Evolutionary conservation across 2,329 filamentous ascomycete species (phyloP).

Genomic region (Talaromyces sp.): DNA sequence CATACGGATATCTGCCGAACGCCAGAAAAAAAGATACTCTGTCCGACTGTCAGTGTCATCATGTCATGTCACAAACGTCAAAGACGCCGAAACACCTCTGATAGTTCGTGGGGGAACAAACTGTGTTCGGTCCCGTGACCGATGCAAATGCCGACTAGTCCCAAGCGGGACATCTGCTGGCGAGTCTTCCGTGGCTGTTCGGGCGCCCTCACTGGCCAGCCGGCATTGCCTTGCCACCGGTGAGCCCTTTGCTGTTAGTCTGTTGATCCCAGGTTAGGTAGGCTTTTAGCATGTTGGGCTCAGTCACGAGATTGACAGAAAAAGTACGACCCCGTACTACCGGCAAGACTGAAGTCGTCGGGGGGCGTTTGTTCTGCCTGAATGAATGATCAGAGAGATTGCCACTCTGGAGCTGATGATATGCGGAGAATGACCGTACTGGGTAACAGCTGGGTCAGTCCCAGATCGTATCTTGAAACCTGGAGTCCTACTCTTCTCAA

Average conservation of each 20-base stretch:
- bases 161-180: background rate
- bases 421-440: slow-evolving; percentile 10
- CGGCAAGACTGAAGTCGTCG: background rate
- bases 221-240: slow-evolving; percentile 6
- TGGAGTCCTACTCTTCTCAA: background rate
- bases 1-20: background rate
- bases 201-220: background rate
- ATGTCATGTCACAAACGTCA: background rate
- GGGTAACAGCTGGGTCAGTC: background rate
- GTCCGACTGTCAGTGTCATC: background rate
- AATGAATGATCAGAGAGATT: background rate
- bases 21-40: background rate
- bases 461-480: background rate
- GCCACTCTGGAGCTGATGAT: slow-evolving; percentile 6
- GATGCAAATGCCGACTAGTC: background rate
- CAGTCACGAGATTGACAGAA: slow-evolving; percentile 8
- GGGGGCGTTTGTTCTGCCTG: background rate
- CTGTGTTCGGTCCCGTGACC: slow-evolving; percentile 8
- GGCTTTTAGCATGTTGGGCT: background rate
- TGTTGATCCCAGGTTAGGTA: background rate
- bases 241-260: slow-evolving; percentile 1
- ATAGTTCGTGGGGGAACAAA: slow-evolving; percentile 6
- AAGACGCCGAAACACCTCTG: background rate
- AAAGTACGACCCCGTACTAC: background rate
- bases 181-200: background rate